Base-by-base conservation (phyloP, 257 asterid genomes). In the Nicotiana obtusifolia region DNA sequence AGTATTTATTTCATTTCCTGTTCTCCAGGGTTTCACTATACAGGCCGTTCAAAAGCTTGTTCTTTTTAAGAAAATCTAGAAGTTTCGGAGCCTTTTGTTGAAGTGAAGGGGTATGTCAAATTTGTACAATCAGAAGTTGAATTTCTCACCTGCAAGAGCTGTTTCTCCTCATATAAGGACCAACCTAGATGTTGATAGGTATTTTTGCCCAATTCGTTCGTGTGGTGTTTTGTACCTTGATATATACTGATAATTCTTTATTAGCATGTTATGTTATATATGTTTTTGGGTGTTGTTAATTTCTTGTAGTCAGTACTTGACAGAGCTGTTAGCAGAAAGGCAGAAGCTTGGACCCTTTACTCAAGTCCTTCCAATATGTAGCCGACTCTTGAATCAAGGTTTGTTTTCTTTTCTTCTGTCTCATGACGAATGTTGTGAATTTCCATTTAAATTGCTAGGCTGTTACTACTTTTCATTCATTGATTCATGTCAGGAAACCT, bases 331-430 rank as follows among this genome's bases (percentile, higher is more conserved):
- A 78, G 92, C 93, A 11, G 97, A 94, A 80, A 87, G 93, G 83
- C 95, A 94, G 86, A 94, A 91, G 89, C 91, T 94, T 47, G 91
- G 87, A 30, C 97, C 97, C 44, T 94, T 94, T 85, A 83, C 87
- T 87, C 94, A 91, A 87, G 90, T 88, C 4, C 92, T 94, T 79
- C 98, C 98, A 16, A 80, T 91, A 84, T 94, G 97, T 81, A 89
- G 89, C 90, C 87, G 91, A 49, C 91, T 94, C 26, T 76, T 92
- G 86, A 91, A 92, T 90, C 97, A 94, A 91, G 98, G 98, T 92
- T 59, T 84, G 41, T 56, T 19, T 56, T 1, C 62, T 19, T 19
- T 16, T 53, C 6, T 15, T 53, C 5, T 15, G 57, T 13, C 16
- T 52, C 57, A 14, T 52, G 19, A 52, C 13, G 16, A 53, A 53